Evolutionary conservation across 2,329 filamentous ascomycete genomes (phyloP).

Genomic region (Purpureocillium takamizusanense): DNA sequence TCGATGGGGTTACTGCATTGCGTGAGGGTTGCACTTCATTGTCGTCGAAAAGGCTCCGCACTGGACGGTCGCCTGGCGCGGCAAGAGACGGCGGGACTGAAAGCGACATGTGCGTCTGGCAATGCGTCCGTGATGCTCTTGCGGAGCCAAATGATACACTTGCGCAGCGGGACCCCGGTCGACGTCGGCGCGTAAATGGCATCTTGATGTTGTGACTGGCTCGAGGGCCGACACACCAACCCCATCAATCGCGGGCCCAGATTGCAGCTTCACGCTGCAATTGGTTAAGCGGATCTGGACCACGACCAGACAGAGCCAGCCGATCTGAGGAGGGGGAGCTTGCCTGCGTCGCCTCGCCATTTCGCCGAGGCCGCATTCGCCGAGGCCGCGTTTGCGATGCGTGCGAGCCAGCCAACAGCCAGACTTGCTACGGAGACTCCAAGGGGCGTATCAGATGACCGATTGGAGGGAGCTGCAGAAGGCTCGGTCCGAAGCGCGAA

Average conservation of each 20-base stretch:
- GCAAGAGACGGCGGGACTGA: conserved; percentile 20
- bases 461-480: too few relatives aligned
- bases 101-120: too few relatives aligned
- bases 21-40: neutral
- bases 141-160: too few relatives aligned
- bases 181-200: conserved; percentile 41
- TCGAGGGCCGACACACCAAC: conserved; percentile 26
- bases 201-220: conserved; percentile 34
- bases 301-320: conserved; percentile 9
- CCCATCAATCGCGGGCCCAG: conserved; percentile 39
- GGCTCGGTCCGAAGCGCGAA: too few relatives aligned
- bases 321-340: conserved; percentile 8
- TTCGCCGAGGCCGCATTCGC: too few relatives aligned
- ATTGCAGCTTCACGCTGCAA: conserved; percentile 23
- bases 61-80: conserved; percentile 19
- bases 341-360: conserved; percentile 2
- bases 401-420: too few relatives aligned
- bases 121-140: too few relatives aligned
- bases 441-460: too few relatives aligned
- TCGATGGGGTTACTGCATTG: too few relatives aligned
- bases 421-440: conserved; percentile 8
- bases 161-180: too few relatives aligned
- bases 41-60: neutral
- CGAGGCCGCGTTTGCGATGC: too few relatives aligned
- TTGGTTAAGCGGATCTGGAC: conserved; percentile 23